Conservation (phyloP, 179 eudicot genomes). For the Nepenthes alata region DNA sequence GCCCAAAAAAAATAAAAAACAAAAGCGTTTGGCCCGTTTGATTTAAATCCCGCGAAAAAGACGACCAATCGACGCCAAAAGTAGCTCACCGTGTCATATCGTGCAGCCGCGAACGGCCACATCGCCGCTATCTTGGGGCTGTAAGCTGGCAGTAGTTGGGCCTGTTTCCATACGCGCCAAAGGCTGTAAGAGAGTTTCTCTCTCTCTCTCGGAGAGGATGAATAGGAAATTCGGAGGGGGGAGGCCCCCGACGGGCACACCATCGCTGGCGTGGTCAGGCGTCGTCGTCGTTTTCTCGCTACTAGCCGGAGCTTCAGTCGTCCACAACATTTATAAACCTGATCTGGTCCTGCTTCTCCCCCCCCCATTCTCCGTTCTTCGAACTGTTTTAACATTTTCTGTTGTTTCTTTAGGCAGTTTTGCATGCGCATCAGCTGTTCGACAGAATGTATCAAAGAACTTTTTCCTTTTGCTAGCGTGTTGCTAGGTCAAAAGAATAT, state of each 20-base stretch:
- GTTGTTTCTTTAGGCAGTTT: neutral
- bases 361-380: too few species aligned
- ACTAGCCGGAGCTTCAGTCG: conserved; percentile 69
- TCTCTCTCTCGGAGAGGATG: conserved; percentile 9
- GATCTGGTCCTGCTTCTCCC: conserved; percentile 27
- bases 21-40: too few species aligned
- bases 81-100: too few species aligned
- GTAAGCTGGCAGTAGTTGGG: too few species aligned
- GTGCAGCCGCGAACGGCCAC: too few species aligned
- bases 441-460: conserved; percentile 13
- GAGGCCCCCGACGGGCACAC: conserved; percentile 52
- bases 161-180: too few species aligned
- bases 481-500: neutral
- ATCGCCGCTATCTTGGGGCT: too few species aligned
- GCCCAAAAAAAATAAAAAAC: too few species aligned
- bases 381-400: neutral
- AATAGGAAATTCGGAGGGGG: conserved; percentile 30
- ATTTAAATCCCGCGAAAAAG: too few species aligned
- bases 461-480: neutral
- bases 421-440: conserved; percentile 17
- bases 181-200: too few species aligned
- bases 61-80: too few species aligned
- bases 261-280: conserved; percentile 60
- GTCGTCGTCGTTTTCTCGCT: conserved; percentile 58
- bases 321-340: conserved; percentile 61